Evolutionary conservation across 2,329 filamentous ascomycete genomes (phyloP).

Genomic region (Fusarium chuoi): DNA sequence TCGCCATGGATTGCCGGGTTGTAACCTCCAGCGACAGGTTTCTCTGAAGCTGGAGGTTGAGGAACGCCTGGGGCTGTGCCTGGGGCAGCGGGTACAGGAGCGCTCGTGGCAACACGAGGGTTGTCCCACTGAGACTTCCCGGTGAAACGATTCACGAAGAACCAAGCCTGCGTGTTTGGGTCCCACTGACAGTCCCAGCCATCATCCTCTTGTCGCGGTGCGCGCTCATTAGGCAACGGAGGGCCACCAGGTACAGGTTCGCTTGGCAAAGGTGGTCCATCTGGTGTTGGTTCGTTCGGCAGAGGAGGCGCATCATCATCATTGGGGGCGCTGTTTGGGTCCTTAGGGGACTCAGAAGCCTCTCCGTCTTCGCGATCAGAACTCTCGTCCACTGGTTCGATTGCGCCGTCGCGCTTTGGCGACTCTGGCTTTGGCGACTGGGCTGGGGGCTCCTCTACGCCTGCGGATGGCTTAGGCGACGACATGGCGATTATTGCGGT

Average conservation of each 20-base stretch:
- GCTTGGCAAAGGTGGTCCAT: slow-evolving; percentile 48
- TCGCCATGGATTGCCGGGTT: slow-evolving; percentile 96
- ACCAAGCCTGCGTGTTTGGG: slow-evolving; percentile 72
- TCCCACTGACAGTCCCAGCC: slow-evolving; percentile 90
- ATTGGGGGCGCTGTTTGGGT: slow-evolving; percentile 12
- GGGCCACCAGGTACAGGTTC: slow-evolving; percentile 48
- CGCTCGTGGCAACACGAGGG: slow-evolving; percentile 72
- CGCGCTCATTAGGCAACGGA: slow-evolving; percentile 56
- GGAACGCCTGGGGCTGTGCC: slow-evolving; percentile 40
- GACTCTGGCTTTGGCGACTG: slow-evolving; percentile 26
- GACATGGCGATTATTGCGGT: slow-evolving; percentile 28
- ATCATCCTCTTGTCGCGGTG: slow-evolving; percentile 69
- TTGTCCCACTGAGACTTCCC: slow-evolving; percentile 85
- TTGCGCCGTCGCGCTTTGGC: slow-evolving; percentile 18
- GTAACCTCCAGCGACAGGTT: slow-evolving; percentile 76
- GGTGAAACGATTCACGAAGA: slow-evolving; percentile 87
- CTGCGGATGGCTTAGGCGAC: slow-evolving; percentile 31
- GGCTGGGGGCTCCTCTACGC: slow-evolving; percentile 23
- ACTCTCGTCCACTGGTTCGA: slow-evolving; percentile 20
- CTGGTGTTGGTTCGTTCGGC: slow-evolving; percentile 47
- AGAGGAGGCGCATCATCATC: slow-evolving; percentile 49
- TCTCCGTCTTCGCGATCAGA: slow-evolving; percentile 40
- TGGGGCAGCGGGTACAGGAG: slow-evolving; percentile 45
- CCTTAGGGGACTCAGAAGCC: slow-evolving; percentile 28
- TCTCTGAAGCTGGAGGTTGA: slow-evolving; percentile 50